phyloP scores from a whole-genome alignment of 2,329 filamentous ascomycete species.

The Elsinoe arachidis region DNA sequence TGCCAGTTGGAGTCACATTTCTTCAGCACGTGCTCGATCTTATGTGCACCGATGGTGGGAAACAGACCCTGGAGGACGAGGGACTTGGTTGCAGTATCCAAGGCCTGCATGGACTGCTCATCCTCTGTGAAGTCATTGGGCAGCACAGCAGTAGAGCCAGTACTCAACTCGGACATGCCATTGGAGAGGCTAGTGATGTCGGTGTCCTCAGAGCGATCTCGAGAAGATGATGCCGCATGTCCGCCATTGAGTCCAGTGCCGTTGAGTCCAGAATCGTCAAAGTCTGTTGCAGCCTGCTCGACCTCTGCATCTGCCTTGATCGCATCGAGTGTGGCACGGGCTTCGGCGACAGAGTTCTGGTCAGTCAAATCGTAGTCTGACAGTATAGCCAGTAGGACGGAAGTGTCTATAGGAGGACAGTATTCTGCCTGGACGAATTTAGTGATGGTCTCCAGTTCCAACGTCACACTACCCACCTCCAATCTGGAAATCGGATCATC shows the following conservation, averaged over 20 bases:
- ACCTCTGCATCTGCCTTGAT: conserved; percentile 55
- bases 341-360: conserved; percentile 43
- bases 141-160: conserved; percentile 18
- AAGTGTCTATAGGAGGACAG: conserved; percentile 65
- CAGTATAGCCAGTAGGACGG: conserved; percentile 66
- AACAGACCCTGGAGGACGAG: conserved; percentile 61
- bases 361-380: conserved; percentile 61
- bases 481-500: conserved; percentile 15
- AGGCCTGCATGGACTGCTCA: conserved; percentile 28
- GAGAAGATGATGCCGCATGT: conserved; percentile 17
- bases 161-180: conserved; percentile 32
- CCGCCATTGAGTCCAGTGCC: conserved; percentile 36
- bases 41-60: conserved; percentile 53
- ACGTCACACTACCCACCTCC: conserved; percentile 13
- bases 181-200: conserved; percentile 43
- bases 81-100: conserved; percentile 55
- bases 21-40: conserved; percentile 57
- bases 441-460: not conserved
- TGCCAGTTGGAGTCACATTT: conserved; percentile 60
- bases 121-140: conserved; percentile 20
- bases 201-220: conserved; percentile 36
- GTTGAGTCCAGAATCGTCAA: conserved; percentile 61
- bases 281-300: conserved; percentile 61
- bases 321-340: conserved; percentile 52
- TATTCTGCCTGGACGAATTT: conserved; percentile 52